Base-by-base conservation (phyloP, 805 yeast species). In the Starmerella floris region DNA sequence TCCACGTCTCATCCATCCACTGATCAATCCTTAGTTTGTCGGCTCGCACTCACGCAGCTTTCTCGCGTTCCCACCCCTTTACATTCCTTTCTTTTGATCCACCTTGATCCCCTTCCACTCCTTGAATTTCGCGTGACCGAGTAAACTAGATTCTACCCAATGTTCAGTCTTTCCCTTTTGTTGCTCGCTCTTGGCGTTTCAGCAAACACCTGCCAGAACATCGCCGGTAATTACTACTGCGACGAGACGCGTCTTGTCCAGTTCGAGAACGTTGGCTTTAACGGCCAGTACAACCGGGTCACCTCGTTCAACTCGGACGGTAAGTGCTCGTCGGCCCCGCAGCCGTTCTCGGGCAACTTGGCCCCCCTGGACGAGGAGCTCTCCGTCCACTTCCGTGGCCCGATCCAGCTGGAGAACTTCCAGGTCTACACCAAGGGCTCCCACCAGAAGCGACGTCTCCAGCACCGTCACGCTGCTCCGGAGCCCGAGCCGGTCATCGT, bases 321-420 rank as follows among this genome's bases (percentile, higher is more conserved):
- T 60, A 43, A 67, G 28, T 87, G 96, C 69, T 56, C 79, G n/a
- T 77, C 75, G 50, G 54, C 66, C 39, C 43, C 76, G 20, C 51
- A 56, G 31, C 57, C 77, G 8, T 80, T 84, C 69, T 68, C 77
- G 15, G 95, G 95, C 42, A 56, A 73, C 45, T 63, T 83, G 62
- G 64, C 87, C 42, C 95, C 95, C 31, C 68, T 84, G 49, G 79
- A 83, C 62, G 91, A 83, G 68, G 94, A 84, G 63, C 66, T 84
- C 48, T 77, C 93, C 28, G 77, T 84, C 46, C 94, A 84, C 63
- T 80, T 83, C 70, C 79, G 95, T 69, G 95, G 95, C 55, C 95
- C 95, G 30, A 58, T 84, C 54, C 70, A 74, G 59, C 74, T 84
- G 59, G 65, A 69, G 57, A 83, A 83, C 65, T 84, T 91, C 59